Base-by-base conservation (phyloP, 2,329 filamentous ascomycete genomes). In the Neodidymelliopsis sp. region DNA sequence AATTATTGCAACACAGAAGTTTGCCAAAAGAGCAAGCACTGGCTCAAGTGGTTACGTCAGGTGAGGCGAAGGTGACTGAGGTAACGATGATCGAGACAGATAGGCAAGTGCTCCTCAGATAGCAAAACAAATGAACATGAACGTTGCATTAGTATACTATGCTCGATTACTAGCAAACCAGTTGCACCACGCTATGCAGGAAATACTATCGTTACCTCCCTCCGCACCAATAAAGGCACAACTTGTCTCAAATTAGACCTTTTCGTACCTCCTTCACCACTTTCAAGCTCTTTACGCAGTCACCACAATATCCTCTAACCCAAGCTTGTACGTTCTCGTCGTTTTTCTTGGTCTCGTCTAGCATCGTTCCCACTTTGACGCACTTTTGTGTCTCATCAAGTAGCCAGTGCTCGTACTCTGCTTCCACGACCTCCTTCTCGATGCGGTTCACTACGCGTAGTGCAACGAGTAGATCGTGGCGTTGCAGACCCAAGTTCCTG, bases 391-490 rank as follows among this genome's bases (percentile, higher is more conserved):
- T 87, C 75, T 99, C 94, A 59, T 90, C 87, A 3, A 83, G 74
- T 22, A 97, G 81, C 92, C 93, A 99, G 56, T 90, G 89, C 75
- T 96, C 92, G 87, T 91, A 99, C 72, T 97, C 93, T 0, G 88
- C 88, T 64, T 85, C 83, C 43, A 97, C 74, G 70, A 96, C 87
- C 71, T 97, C 91, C 49, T 83, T 82, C 77, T 97, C 94, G 20
- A 97, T 85, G 48, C 83, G 87, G 73, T 97, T 97, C 53, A 97
- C 87, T 2, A 97, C 84, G 4, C 92, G 85, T 77, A 97, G 85
- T 4, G 92, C 91, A 4, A 99, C 92, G 2, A 97, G 77, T 15
- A 99, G 79, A 67, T 97, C 91, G 70, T 99, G 91, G 2, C 94
- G 83, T 70, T 97, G 94, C 2, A 84, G 79, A 1, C 89, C 93